Conservation (phyloP, 2,329 filamentous ascomycete genomes). For the Chalaropsis ovoidea region DNA sequence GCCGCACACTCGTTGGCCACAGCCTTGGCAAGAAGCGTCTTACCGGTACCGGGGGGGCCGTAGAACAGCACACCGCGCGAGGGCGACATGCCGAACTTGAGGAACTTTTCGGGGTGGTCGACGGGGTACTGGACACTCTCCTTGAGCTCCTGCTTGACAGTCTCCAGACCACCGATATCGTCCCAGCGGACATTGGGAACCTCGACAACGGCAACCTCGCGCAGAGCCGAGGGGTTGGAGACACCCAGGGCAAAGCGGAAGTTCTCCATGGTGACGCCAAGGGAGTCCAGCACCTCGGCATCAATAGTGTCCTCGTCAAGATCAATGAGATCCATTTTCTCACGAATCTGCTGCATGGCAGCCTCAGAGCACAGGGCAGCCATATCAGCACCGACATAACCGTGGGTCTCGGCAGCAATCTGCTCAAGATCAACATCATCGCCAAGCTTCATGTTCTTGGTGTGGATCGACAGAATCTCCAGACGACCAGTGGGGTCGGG, state of each 20-base stretch:
- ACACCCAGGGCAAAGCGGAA: constrained; percentile 97
- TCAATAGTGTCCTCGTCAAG: constrained; percentile 98
- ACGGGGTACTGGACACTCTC: constrained; percentile 98
- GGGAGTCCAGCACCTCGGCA: constrained; percentile 92
- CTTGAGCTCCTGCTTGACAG: constrained; percentile 98
- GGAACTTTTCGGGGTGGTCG: constrained; percentile 98
- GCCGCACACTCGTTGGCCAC: constrained; percentile 98
- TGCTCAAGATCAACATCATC: constrained; percentile 96
- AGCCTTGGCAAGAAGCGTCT: constrained; percentile 98
- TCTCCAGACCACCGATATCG: constrained; percentile 96
- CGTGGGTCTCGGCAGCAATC: constrained; percentile 95
- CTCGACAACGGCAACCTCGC: constrained; percentile 97
- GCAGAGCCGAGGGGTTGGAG: constrained; percentile 95
- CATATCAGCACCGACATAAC: constrained; percentile 97
- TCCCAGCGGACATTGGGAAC: constrained; percentile 99
- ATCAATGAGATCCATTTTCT: constrained; percentile 99
- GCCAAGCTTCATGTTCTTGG: constrained; percentile 99
- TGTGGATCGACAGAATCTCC: constrained; percentile 98
- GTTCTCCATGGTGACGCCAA: constrained; percentile 99
- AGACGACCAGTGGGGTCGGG: constrained; percentile 96
- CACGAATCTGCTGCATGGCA: constrained; percentile 99
- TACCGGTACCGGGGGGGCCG: constrained; percentile 98
- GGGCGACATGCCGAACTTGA: constrained; percentile 97
- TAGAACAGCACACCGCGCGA: constrained; percentile 98
- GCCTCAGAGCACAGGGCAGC: constrained; percentile 97